These are phyloP conservation scores for Pythium guiyangense DNA, from an alignment of 352 stramenopile species.

Conservation along the genomic window DNA sequence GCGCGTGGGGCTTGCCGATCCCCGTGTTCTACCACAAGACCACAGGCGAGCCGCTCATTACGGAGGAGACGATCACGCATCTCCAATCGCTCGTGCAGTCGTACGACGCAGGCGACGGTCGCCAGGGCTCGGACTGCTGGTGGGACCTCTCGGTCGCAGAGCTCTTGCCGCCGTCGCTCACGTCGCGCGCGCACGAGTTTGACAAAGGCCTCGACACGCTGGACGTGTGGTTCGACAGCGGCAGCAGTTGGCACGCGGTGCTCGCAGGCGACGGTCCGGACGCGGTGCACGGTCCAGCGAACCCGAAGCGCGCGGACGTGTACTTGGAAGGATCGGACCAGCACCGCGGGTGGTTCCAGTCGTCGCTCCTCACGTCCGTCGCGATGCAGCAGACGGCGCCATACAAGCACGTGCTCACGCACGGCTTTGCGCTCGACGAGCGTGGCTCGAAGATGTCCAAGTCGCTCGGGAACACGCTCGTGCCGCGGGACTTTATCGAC, in stretches of 20 bases:
- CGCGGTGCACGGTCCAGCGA: constrained; percentile 10
- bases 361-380: constrained; percentile 93
- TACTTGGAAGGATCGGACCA: constrained; percentile 98
- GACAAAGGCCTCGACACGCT: constrained; percentile 97
- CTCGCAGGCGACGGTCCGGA: constrained; percentile 35
- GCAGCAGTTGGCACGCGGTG: constrained; percentile 73
- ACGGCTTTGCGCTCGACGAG: constrained; percentile 99
- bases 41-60: constrained; percentile 89
- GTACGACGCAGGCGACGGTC: constrained; percentile 43
- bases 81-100: constrained; percentile 61
- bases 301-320: constrained; percentile 88
- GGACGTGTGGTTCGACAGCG: constrained; percentile 99
- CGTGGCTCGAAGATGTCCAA: constrained; percentile 99
- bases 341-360: constrained; percentile 99
- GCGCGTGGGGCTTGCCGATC: constrained; percentile 97
- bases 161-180: constrained; percentile 54
- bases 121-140: constrained; percentile 95
- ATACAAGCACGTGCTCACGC: constrained; percentile 97
- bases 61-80: constrained; percentile 85
- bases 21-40: constrained; percentile 96
- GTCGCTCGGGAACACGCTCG: constrained; percentile 96
- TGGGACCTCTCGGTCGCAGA: constrained; percentile 87
- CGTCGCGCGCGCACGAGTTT: constrained; percentile 84
- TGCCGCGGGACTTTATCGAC: constrained; percentile 94
- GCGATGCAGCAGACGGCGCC: constrained; percentile 81